Conservation (phyloP, 2,329 filamentous ascomycete genomes). For the Alternaria infectoria region DNA sequence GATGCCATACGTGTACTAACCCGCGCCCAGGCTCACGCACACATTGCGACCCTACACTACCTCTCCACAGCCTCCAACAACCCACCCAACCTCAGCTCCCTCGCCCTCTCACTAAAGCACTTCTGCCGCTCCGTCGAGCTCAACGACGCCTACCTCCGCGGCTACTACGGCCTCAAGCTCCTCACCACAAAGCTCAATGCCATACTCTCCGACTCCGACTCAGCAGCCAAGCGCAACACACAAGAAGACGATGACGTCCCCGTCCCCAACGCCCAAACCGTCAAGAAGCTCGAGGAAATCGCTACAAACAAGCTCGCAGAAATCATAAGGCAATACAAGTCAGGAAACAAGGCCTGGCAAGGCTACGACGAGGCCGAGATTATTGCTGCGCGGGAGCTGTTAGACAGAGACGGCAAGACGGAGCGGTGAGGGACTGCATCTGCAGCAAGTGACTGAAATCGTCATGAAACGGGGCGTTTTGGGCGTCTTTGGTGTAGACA, state of each 20-base stretch:
- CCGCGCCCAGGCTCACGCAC: slow-evolving; percentile 74
- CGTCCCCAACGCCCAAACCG: slow-evolving; percentile 63
- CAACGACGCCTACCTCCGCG: slow-evolving; percentile 89
- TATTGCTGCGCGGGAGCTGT: slow-evolving; percentile 70
- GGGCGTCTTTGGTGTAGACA: slow-evolving; percentile 9
- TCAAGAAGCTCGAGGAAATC: slow-evolving; percentile 72
- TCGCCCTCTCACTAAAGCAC: slow-evolving; percentile 78
- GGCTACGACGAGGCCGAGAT: slow-evolving; percentile 77
- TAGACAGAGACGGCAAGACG: slow-evolving; percentile 59
- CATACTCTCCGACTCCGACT: slow-evolving; percentile 38
- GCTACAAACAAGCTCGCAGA: slow-evolving; percentile 78
- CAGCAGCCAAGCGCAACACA: slow-evolving; percentile 30
- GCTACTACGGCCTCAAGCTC: slow-evolving; percentile 89
- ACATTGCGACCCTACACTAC: slow-evolving; percentile 81
- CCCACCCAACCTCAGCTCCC: slow-evolving; percentile 46
- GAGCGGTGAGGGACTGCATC: slow-evolving; percentile 18
- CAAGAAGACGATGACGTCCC: slow-evolving; percentile 50
- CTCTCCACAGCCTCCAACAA: slow-evolving; percentile 59
- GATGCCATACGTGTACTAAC: not conserved
- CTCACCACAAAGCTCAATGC: slow-evolving; percentile 57
- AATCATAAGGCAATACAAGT: slow-evolving; percentile 70
- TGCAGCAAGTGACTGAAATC: not conserved
- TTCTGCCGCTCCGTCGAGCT: slow-evolving; percentile 92
- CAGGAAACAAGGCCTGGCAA: slow-evolving; percentile 69
- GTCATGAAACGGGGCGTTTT: slow-evolving; percentile 9